These are phyloP conservation scores for Boletus bicolor DNA, from an alignment of 768 basidiomycete genomes.

Conservation along the genomic window DNA sequence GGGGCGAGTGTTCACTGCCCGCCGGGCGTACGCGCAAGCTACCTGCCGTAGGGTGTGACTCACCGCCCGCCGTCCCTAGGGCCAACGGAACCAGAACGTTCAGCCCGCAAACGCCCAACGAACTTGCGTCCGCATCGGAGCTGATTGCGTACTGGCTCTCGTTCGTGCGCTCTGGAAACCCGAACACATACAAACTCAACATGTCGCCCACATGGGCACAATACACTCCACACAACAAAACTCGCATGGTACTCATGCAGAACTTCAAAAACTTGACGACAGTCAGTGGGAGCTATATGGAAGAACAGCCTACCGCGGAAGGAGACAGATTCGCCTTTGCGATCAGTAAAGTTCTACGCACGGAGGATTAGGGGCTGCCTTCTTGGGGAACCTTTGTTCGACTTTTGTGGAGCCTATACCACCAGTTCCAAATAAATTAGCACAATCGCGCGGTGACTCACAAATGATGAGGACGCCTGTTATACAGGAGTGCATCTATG, in stretches of 20 bases:
- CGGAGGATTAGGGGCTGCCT: slow-evolving; percentile 33
- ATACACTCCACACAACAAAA: slow-evolving; percentile 31
- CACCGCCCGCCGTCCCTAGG: slow-evolving; percentile 23
- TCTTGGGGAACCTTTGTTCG: neutral
- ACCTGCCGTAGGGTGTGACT: slow-evolving; percentile 12
- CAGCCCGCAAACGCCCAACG: slow-evolving; percentile 41
- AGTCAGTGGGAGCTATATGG: slow-evolving; percentile 41
- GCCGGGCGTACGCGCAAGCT: neutral
- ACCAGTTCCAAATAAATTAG: neutral
- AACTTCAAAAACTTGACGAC: slow-evolving; percentile 27
- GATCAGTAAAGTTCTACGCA: slow-evolving; percentile 30
- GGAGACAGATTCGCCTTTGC: slow-evolving; percentile 38
- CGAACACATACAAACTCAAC: slow-evolving; percentile 52
- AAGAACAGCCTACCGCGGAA: slow-evolving; percentile 38
- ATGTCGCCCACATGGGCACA: slow-evolving; percentile 49
- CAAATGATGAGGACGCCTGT: neutral
- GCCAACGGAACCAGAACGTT: slow-evolving; percentile 54
- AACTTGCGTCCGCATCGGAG: slow-evolving; percentile 53
- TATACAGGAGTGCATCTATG: neutral
- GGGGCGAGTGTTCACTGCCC: slow-evolving; percentile 39
- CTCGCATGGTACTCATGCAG: slow-evolving; percentile 48
- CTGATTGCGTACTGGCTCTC: slow-evolving; percentile 66
- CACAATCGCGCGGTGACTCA: neutral
- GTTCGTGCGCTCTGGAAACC: slow-evolving; percentile 55
- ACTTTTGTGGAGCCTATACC: neutral